phyloP scores from a whole-genome alignment of 2,329 filamentous ascomycete genomes.

The Hypoxylon sp. region DNA sequence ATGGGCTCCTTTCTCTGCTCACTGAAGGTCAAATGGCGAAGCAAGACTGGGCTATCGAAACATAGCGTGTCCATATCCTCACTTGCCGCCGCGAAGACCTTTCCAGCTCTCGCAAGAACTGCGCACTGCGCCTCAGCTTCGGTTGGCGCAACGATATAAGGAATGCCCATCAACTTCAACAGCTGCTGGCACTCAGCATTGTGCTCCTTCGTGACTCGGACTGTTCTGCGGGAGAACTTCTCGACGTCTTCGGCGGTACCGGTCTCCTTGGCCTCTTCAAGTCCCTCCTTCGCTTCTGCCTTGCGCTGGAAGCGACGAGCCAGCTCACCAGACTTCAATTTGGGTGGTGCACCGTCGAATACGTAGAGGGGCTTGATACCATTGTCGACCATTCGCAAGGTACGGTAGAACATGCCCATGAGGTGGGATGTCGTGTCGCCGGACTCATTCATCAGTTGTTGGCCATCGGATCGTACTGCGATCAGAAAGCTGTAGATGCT shows the following conservation, averaged over 20 bases:
- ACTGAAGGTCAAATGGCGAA: slow-evolving; percentile 95
- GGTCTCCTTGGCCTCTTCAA: slow-evolving; percentile 96
- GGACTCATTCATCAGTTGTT: slow-evolving; percentile 94
- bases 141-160: slow-evolving; percentile 93
- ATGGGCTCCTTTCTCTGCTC: slow-evolving; percentile 98
- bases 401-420: slow-evolving; percentile 99
- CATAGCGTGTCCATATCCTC: slow-evolving; percentile 99
- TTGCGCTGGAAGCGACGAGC: slow-evolving; percentile 97
- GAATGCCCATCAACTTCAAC: slow-evolving; percentile 94
- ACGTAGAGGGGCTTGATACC: slow-evolving; percentile 99
- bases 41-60: slow-evolving; percentile 90
- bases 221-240: slow-evolving; percentile 94
- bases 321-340: slow-evolving; percentile 96
- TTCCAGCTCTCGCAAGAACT: slow-evolving; percentile 86
- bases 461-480: slow-evolving; percentile 94
- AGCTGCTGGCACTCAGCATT: slow-evolving; percentile 94
- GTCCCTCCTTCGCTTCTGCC: slow-evolving; percentile 87
- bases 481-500: slow-evolving; percentile 99
- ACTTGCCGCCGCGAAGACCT: slow-evolving; percentile 95
- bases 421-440: slow-evolving; percentile 98
- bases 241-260: slow-evolving; percentile 97
- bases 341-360: slow-evolving; percentile 96
- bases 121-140: slow-evolving; percentile 98
- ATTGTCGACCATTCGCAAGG: slow-evolving; percentile 96
- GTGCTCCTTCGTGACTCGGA: slow-evolving; percentile 95